phyloP scores from a whole-genome alignment of 768 basidiomycete species.

The Serendipita vermifera region DNA sequence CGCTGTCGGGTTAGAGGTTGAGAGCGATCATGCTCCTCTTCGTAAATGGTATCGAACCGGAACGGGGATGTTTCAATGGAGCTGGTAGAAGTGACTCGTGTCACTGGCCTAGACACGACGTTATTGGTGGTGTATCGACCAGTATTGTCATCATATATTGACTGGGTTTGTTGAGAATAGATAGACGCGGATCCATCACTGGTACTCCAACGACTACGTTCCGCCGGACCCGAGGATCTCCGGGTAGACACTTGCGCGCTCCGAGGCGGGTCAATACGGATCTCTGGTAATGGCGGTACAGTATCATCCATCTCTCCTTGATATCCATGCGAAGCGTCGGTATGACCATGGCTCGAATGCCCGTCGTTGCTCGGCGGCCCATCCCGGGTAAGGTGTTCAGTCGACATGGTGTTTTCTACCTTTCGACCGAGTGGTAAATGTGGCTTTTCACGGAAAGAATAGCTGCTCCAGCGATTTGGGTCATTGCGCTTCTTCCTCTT shows the following conservation, averaged over 20 bases:
- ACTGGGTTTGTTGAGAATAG: not conserved
- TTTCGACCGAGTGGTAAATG: not conserved
- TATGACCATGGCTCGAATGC: not conserved
- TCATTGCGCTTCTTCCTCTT: not conserved
- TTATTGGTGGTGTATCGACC: not conserved
- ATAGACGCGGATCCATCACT: not conserved
- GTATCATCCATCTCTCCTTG: not conserved
- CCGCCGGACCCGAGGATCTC: not conserved
- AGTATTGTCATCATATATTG: not conserved
- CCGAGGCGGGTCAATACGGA: constrained; percentile 2
- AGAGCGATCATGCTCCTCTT: not conserved
- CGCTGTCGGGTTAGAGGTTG: not conserved
- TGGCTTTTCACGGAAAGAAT: constrained; percentile 2
- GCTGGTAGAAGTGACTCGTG: not conserved
- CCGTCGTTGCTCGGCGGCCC: not conserved
- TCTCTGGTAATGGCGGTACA: not conserved
- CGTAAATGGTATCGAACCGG: not conserved
- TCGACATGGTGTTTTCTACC: not conserved
- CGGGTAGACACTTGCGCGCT: not conserved
- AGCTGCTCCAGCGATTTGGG: not conserved
- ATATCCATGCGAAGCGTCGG: too few species aligned
- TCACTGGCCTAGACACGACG: not conserved
- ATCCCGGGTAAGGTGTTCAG: not conserved
- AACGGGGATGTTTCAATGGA: constrained; percentile 5
- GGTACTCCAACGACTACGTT: not conserved